Conservation (phyloP, 1,284 basidiomycete species). For the Apiotrichum domesticum region DNA sequence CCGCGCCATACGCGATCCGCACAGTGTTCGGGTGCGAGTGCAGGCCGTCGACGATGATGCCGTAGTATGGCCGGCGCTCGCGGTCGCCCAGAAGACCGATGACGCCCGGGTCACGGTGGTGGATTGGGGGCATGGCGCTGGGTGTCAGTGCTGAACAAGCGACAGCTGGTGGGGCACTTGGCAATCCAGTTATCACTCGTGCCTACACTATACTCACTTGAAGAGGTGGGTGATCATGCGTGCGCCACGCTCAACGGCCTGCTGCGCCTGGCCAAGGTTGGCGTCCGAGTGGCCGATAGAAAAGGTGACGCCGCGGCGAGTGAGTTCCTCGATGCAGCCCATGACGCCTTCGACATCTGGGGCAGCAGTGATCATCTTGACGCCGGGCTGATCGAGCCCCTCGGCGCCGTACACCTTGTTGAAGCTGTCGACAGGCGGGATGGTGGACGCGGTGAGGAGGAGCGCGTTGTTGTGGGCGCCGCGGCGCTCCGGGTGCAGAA, state of each 20-base stretch:
- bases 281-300: slow-evolving; percentile 72
- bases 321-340: slow-evolving; percentile 58
- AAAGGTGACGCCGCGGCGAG: slow-evolving; percentile 63
- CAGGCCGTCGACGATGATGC: slow-evolving; percentile 82
- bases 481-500: slow-evolving; percentile 61
- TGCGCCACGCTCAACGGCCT: slow-evolving; percentile 50
- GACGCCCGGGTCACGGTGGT: slow-evolving; percentile 52
- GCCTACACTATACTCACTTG: slow-evolving; percentile 54
- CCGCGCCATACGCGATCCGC: slow-evolving; percentile 72
- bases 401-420: slow-evolving; percentile 66
- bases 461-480: slow-evolving; percentile 71
- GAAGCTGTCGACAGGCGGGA: slow-evolving; percentile 49
- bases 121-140: slow-evolving; percentile 35
- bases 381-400: slow-evolving; percentile 51
- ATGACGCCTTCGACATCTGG: slow-evolving; percentile 80
- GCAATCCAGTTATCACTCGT: background rate
- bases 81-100: slow-evolving; percentile 79
- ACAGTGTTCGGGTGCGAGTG: slow-evolving; percentile 87
- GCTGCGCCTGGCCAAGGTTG: slow-evolving; percentile 29
- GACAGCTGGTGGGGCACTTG: too few relatives aligned
- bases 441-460: slow-evolving; percentile 54
- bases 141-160: background rate
- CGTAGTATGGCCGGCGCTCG: slow-evolving; percentile 74
- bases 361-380: slow-evolving; percentile 77
- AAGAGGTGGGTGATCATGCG: slow-evolving; percentile 83